Evolutionary conservation across 441 rosid species (phyloP), one percentile per base, ranked within the genome.

Genomic region (Hypseocharis bilobata): DNA sequence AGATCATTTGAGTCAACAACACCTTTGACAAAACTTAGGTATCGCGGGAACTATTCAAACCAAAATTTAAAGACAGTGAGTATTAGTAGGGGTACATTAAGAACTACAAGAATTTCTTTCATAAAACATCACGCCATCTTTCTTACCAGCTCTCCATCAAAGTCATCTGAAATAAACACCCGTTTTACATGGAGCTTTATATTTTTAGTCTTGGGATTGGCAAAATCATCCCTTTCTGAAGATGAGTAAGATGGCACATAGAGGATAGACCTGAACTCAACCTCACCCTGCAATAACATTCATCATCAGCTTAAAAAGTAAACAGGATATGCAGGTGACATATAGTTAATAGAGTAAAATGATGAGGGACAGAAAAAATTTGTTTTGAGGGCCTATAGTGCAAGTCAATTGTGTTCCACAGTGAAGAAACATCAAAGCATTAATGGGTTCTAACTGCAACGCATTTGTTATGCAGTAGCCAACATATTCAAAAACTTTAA

Each of bases 141-240:
- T 72, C 97, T 77, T 63, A 93, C 98, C 88, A 93, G 83, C 77
- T 93, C 99, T 73, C 99, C 99, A 77, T 93, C 99, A 77, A 93
- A 93, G 80, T 93, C 99, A 81, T 93, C 97, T 34, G 97, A 93
- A 80, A 93, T 93, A 75, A 93, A 93, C 60, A 93, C 99, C 26
- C 99, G 90, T 78, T 93, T 93, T 64, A 93, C 99, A 69, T 87
- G 83, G 71, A 91, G 70, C 2, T 95, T 87, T 55, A 91, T 91
- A 65, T 91, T 91, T 80, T 93, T 93, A 23, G 99, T 83, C 75
- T 93, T 93, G 1, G 99, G 91, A 69, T 87, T 91, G 7, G 82
- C 69, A 2, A 87, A 83, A 3, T 93, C 99, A 75, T 93, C 97
- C 23, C 89, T 91, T 85, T 92, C 90, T 25, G 90, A 86, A 70